phyloP scores from a whole-genome alignment of 495 filamentous ascomycete species.

The Trichocladium antarcticum region DNA sequence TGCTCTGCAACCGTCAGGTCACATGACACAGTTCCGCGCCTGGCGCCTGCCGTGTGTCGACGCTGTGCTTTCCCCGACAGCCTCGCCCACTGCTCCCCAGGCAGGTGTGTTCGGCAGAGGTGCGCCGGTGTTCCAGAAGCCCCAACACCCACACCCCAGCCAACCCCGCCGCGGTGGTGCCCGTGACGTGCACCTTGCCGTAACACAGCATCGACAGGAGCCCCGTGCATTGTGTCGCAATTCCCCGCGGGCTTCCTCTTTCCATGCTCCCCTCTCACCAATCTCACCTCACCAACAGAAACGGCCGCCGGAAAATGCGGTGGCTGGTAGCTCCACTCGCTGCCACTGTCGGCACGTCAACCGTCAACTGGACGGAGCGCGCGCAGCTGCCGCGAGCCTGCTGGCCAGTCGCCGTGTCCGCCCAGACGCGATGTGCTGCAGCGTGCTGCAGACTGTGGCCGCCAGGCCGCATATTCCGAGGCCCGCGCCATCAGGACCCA shows the following conservation, averaged over 20 bases:
- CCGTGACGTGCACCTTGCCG: not conserved
- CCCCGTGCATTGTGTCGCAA: not conserved
- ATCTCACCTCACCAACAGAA: not conserved
- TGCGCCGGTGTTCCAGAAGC: too few species aligned
- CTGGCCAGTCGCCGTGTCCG: constrained; percentile 22
- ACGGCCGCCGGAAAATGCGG: constrained; percentile 17
- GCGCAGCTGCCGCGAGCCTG: constrained; percentile 14
- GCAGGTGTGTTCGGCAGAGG: too few species aligned
- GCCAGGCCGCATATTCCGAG: constrained; percentile 31
- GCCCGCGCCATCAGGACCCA: constrained; percentile 26
- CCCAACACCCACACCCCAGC: too few species aligned
- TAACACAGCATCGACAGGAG: not conserved
- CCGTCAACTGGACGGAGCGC: constrained; percentile 15
- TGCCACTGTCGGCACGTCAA: constrained; percentile 4
- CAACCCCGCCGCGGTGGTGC: too few species aligned
- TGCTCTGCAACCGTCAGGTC: constrained; percentile 2
- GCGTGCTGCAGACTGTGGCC: too few species aligned
- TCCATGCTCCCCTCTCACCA: not conserved
- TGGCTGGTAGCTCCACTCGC: constrained; percentile 25
- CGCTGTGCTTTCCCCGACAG: not conserved
- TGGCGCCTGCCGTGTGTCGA: not conserved
- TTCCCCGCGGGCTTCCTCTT: constrained; percentile 1
- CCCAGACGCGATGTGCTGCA: constrained; percentile 20
- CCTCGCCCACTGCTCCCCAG: too few species aligned
- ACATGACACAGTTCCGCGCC: constrained; percentile 2